Conservation (phyloP, 345 rosid genomes). For the Physaria fendleri region DNA sequence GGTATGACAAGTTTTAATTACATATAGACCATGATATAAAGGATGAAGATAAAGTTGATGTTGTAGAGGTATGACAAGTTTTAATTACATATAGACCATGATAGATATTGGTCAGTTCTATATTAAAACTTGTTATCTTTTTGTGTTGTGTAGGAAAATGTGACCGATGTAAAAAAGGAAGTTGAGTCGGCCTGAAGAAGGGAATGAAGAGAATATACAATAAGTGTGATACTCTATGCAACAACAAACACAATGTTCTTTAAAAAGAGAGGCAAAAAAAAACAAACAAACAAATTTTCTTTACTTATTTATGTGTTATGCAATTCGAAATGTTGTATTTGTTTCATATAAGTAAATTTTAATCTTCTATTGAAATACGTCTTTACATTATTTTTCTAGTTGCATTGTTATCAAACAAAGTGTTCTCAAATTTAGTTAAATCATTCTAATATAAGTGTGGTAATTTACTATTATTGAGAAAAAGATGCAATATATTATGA, state of each 20-base stretch:
- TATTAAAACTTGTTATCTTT: neutral
- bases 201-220: neutral
- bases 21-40: neutral
- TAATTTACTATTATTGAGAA: neutral
- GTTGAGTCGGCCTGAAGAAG: slow-evolving; percentile 17
- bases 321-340: neutral
- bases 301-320: neutral
- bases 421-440: neutral
- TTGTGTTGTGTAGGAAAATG: slow-evolving; percentile 9
- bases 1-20: neutral
- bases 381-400: neutral
- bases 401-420: neutral
- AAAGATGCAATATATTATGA: neutral
- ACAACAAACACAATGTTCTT: neutral
- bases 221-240: neutral
- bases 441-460: neutral
- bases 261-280: neutral
- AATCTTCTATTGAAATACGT: neutral
- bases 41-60: slow-evolving; percentile 2
- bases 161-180: slow-evolving; percentile 1
- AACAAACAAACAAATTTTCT: neutral
- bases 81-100: neutral
- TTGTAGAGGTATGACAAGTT: slow-evolving; percentile 3
- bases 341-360: neutral
- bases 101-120: no score